Base-by-base conservation (phyloP, 305 asterid species). In the Galium porrigens region DNA sequence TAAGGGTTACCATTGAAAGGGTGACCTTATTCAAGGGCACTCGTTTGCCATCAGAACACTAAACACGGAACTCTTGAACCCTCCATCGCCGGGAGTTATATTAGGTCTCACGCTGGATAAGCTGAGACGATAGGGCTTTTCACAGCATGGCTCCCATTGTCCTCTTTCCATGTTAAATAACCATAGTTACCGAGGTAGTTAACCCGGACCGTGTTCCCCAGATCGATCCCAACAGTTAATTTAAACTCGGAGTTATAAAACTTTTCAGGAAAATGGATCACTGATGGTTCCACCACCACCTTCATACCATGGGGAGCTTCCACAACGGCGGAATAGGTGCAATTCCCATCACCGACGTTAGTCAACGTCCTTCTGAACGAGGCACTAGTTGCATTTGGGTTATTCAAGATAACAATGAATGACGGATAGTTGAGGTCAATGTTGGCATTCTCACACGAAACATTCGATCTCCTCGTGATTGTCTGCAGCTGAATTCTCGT, bases 401-500 rank as follows among this genome's bases (percentile, higher is more conserved):
- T 78, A 72, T 82, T 84, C 27, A 85, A 81, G 67, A 85, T 22
- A 55, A 89, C 89, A 0, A 94, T 83, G 78, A 90, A 84, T 0
- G 95, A 90, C 0, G 97, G 97, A 60, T 90, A 90, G 77, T 90
- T 90, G 63, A 90, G 84, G 74, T 84, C 87, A 61, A 80, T 68
- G 61, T 61, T 81, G 54, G 61, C 73, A 36, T 59, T 36, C 14
- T 82, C 30, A 11, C 96, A 88, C 1, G 86, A 79, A 37, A 81
- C 63, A 39, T 86, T 84, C 0, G 79, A 63, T 33, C 81, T 80
- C 69, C 75, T 83, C 17, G 71, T 77, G n/a, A 89, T 74, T 0
- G 76, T 49, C 41, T 78, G 84, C 1, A 92, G 41, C 71, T 74
- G 73, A 3, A 70, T 81, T 4, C 11, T 12, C 2, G 85, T 74